Evolutionary conservation across 257 asterid genomes (phyloP).

Genomic region (Plantago major): DNA sequence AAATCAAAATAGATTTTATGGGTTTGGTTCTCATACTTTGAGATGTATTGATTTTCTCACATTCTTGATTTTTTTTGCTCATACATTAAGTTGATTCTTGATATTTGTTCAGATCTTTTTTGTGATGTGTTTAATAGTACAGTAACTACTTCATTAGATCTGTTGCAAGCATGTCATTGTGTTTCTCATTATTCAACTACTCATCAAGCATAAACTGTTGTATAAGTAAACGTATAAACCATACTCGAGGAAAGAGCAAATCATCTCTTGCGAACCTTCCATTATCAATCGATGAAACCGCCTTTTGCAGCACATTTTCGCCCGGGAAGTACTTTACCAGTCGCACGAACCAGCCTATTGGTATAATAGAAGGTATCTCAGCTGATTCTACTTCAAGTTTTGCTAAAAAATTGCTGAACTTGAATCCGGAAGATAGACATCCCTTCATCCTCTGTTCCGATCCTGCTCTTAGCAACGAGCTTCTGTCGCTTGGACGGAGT

Average conservation of each 20-base stretch:
- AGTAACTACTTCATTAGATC: slow-evolving; percentile 6
- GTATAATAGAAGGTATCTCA: slow-evolving; percentile 43
- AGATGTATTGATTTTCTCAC: background rate
- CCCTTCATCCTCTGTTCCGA: slow-evolving; percentile 63
- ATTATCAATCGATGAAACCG: slow-evolving; percentile 18
- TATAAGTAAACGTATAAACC: slow-evolving; percentile 35
- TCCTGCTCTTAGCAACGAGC: slow-evolving; percentile 47
- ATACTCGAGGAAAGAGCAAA: slow-evolving; percentile 34
- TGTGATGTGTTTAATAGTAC: background rate
- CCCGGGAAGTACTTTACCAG: slow-evolving; percentile 13
- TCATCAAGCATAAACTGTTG: slow-evolving; percentile 30
- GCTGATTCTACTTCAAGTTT: slow-evolving; percentile 30
- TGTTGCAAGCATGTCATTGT: slow-evolving; percentile 38
- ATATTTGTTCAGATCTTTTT: background rate
- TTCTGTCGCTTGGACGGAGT: slow-evolving; percentile 32
- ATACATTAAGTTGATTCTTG: background rate
- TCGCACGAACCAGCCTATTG: slow-evolving; percentile 28
- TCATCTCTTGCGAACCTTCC: slow-evolving; percentile 27
- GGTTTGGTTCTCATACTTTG: slow-evolving; percentile 1
- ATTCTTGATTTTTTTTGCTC: background rate
- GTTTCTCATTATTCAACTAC: slow-evolving; percentile 42
- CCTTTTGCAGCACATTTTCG: slow-evolving; percentile 6
- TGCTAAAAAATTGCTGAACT: slow-evolving; percentile 32
- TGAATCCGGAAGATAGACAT: slow-evolving; percentile 24
- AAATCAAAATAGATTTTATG: slow-evolving; percentile 7